Conservation (phyloP, 139 green algal species). For the Chlorella vulgaris region DNA sequence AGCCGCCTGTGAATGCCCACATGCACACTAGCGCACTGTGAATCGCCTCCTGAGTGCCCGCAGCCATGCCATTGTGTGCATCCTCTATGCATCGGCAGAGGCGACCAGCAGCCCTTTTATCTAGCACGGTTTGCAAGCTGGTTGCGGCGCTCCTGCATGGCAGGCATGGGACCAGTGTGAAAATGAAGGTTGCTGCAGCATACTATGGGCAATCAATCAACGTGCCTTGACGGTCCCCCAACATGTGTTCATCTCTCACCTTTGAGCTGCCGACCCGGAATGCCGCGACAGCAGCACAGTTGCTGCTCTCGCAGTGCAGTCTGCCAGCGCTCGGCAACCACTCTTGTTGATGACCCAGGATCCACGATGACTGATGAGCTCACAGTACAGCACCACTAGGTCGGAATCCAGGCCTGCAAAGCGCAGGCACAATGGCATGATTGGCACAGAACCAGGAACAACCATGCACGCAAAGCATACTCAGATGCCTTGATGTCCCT, state of each 20-base stretch:
- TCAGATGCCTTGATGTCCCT: no score
- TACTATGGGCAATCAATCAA: no score
- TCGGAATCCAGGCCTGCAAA: constrained; percentile 22
- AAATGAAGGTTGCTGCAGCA: not conserved
- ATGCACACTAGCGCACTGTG: constrained; percentile 8
- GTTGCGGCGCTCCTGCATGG: not conserved
- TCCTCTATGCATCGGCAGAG: constrained; percentile 61
- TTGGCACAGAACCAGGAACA: no score
- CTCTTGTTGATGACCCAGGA: constrained; percentile 19
- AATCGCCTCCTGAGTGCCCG: constrained; percentile 20
- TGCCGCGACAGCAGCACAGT: constrained; percentile 11
- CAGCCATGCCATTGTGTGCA: constrained; percentile 30
- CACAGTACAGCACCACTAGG: constrained; percentile 33
- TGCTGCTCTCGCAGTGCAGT: not conserved
- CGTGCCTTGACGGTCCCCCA: no score
- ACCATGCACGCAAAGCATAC: no score
- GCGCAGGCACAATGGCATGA: no score
- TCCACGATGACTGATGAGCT: constrained; percentile 36
- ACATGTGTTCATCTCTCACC: not conserved
- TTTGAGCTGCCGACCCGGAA: not conserved
- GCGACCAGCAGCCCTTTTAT: constrained; percentile 37
- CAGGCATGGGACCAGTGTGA: not conserved
- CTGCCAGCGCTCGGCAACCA: constrained; percentile 33
- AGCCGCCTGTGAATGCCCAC: constrained; percentile 8
- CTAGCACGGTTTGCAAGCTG: constrained; percentile 26